These are phyloP conservation scores for Leishmania gerbilli DNA, from an alignment of 208 protist genomes.

Conservation along the genomic window DNA sequence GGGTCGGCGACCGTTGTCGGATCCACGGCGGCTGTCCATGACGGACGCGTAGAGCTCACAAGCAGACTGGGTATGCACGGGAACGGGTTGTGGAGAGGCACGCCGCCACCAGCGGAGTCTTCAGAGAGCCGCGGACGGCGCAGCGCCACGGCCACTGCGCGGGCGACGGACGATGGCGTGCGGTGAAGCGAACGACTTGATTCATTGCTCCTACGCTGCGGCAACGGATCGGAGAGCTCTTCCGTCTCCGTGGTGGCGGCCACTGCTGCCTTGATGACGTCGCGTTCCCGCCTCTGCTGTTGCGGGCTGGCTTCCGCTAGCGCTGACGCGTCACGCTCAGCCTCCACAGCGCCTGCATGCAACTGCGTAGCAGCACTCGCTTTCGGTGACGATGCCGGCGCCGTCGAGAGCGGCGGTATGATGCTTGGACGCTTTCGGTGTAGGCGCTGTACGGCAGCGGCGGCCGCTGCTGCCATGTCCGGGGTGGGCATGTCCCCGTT, in stretches of 20 bases:
- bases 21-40: background rate
- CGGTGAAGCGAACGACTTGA: background rate
- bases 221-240: background rate
- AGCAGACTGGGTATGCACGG: background rate
- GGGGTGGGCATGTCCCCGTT: background rate
- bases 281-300: background rate
- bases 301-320: background rate
- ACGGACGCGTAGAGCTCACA: background rate
- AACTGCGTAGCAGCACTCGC: background rate
- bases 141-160: slow-evolving; percentile 1
- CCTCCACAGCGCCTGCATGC: background rate
- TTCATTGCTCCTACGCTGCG: background rate
- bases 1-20: background rate
- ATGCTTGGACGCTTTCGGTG: background rate
- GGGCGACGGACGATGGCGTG: slow-evolving; percentile 12
- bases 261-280: background rate
- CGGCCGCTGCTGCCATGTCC: slow-evolving; percentile 9
- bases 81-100: slow-evolving; percentile 6
- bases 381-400: background rate
- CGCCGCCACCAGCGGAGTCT: background rate
- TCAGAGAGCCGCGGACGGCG: background rate
- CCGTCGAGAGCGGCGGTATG: background rate
- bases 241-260: background rate
- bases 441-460: slow-evolving; percentile 6
- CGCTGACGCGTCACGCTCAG: background rate